Conservation (phyloP, 208 protist genomes). For the Kentomonas sorsogonicus region DNA sequence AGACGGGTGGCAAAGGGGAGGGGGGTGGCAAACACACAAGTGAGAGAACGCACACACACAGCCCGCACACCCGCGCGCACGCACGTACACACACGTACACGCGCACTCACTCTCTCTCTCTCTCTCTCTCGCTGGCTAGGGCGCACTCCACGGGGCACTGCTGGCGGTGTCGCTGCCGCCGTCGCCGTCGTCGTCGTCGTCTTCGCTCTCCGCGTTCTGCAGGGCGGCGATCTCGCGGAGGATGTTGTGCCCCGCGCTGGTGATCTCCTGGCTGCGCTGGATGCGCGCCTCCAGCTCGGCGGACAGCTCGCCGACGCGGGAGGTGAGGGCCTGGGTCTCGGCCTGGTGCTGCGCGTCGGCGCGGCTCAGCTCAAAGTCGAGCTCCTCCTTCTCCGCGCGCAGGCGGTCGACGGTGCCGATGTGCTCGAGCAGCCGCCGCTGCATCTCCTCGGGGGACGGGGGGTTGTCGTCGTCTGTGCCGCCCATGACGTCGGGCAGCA, state of each 20-base stretch:
- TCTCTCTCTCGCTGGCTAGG: neutral
- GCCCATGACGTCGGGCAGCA: conserved; percentile 5
- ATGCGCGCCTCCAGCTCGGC: conserved; percentile 34
- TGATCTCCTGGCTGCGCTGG: neutral
- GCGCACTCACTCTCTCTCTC: neutral
- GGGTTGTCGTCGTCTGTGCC: neutral
- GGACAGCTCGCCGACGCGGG: conserved; percentile 21
- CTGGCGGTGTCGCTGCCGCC: too few species aligned
- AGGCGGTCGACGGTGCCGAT: conserved; percentile 4
- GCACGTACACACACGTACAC: too few species aligned
- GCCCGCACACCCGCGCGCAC: too few species aligned
- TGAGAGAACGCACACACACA: too few species aligned
- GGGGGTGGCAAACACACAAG: too few species aligned
- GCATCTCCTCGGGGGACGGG: neutral
- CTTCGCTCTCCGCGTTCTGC: neutral
- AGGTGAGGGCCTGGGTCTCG: neutral
- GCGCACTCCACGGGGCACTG: neutral
- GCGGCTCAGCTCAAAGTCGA: conserved; percentile 5
- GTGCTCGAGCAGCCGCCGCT: conserved; percentile 4
- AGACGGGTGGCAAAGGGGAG: too few species aligned
- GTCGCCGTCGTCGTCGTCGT: neutral
- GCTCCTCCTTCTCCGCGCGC: conserved; percentile 3
- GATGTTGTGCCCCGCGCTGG: neutral
- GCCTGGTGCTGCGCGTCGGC: neutral
- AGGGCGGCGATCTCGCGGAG: conserved; percentile 1